phyloP scores from a whole-genome alignment of 805 yeast genomes.

The Kodamaea hsintzibuensis region DNA sequence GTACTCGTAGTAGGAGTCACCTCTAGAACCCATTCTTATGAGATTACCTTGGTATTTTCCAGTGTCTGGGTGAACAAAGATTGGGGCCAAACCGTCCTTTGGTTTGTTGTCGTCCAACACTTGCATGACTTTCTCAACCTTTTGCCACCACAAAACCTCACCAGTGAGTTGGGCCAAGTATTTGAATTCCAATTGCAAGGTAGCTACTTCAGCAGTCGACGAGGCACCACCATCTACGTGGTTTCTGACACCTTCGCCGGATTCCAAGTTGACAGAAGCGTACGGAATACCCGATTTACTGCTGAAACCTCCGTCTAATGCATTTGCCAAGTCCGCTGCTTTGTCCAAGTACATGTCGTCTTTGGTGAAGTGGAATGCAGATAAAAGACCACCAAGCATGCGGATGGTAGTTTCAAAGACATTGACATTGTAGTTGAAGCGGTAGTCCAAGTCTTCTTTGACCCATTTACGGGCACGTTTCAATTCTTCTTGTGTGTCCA shows the following conservation, averaged over 20 bases:
- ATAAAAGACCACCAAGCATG: slow-evolving; percentile 89
- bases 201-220: slow-evolving; percentile 87
- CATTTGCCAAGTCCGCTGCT: slow-evolving; percentile 75
- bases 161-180: slow-evolving; percentile 81
- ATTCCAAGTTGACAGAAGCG: slow-evolving; percentile 69
- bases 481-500: slow-evolving; percentile 68
- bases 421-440: slow-evolving; percentile 72
- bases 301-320: slow-evolving; percentile 68
- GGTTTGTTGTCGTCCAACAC: slow-evolving; percentile 66
- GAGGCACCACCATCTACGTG: slow-evolving; percentile 77
- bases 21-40: slow-evolving; percentile 86
- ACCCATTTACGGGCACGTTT: slow-evolving; percentile 74
- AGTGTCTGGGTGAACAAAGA: slow-evolving; percentile 70
- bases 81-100: slow-evolving; percentile 78
- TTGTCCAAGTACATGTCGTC: slow-evolving; percentile 74
- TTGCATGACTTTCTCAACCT: slow-evolving; percentile 71
- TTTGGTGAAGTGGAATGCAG: slow-evolving; percentile 71
- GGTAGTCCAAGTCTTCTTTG: slow-evolving; percentile 62
- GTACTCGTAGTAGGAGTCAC: slow-evolving; percentile 92
- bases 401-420: slow-evolving; percentile 93
- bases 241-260: slow-evolving; percentile 59
- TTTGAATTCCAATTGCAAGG: slow-evolving; percentile 84
- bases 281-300: slow-evolving; percentile 71
- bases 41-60: slow-evolving; percentile 65
- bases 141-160: slow-evolving; percentile 74